Base-by-base conservation (phyloP, 2,329 filamentous ascomycete species). In the Neonectria magnoliae region DNA sequence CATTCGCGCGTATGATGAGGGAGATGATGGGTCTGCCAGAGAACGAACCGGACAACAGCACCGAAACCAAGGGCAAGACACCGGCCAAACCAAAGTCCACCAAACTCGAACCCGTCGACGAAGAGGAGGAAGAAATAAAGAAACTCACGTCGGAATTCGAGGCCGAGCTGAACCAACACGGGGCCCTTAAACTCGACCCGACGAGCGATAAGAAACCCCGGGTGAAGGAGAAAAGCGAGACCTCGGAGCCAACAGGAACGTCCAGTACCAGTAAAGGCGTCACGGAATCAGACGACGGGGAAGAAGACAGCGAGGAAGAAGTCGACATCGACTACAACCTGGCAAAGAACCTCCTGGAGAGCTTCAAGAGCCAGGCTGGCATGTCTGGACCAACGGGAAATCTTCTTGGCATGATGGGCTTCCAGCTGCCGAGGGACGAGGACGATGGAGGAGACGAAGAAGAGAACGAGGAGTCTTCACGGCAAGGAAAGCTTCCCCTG, bases 321-420 rank as follows among this genome's bases (percentile, higher is more conserved):
- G 86, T 96, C 5, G 85, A 94, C 67, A 88, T 96, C 29, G 93
- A 98, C 76, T 92, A 94, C 71, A 95, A 96, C 66, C 83, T 99
- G 25, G 94, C 93, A 18, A 93, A 92, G 77, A 98, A 98, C 74
- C 83, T 99, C 59, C 83, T 99, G 1, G 93, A 98, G 77, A 95
- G 93, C 72, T 94, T 99, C 80, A 97, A 97, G 76, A 91, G 92
- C 16, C 95, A 98, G 77, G 93, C 85, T 18, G 96, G 96, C 13
- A 88, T 91, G 83, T 85, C 93, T 33, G 96, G 96, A 0, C 96
- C 96, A 1, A 92, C 92, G 2, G 90, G 94, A 1, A 98, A 98
- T 76, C 82, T 99, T 65, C 85, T 99, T 73, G 91, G 90, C 7
- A 87, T 97, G 81, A 91, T 98, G 90, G 94, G 94, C 0, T 83